Base-by-base conservation (phyloP, 441 rosid species). In the Isatis lusitanica region DNA sequence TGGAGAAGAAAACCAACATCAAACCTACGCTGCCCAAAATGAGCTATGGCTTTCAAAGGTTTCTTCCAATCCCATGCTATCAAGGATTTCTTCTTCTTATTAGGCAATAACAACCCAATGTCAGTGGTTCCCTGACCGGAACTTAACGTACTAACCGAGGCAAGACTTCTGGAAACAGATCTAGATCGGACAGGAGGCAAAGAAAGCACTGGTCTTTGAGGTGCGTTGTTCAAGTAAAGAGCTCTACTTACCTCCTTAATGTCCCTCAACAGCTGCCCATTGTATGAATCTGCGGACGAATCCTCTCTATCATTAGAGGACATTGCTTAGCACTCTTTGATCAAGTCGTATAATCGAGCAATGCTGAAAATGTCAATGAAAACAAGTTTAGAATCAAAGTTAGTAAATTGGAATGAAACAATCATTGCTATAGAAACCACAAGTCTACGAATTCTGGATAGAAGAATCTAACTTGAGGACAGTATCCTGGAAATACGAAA, bases 31-130 rank as follows among this genome's bases (percentile, higher is more conserved):
- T 73, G 74, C 66, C 88, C 61, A 50, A 88, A 80, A 79, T 88
- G 90, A 52, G 87, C 75, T 72, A 91, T 76, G 21, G 91, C 92
- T 79, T 88, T 89, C 61, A 89, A 74, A 12, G 97, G 87, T 42
- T 86, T 93, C 93, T 91, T 93, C 96, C 96, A 93, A 63, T 82
- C 86, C 94, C 96, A 85, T 6, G 65, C 11, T 1, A 84, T 81
- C 2, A 77, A 78, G 0, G 84, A 67, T 81, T 83, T 90, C 84
- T 83, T 85, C 56, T 74, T 81, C 82, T 80, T 83, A 12, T 18
- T 62, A 5, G 47, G 68, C 53, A 35, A 43, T 47, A 43, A 24
- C 31, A 51, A 68, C 63, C 31, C 73, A 58, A 75, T 77, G 51
- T 75, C 67, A 21, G 24, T 18, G 59, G 58, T 56, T 77, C 63